These are phyloP conservation scores for Botryosphaeria dothidea DNA, from an alignment of 2,329 filamentous ascomycete genomes.

Conservation along the genomic window DNA sequence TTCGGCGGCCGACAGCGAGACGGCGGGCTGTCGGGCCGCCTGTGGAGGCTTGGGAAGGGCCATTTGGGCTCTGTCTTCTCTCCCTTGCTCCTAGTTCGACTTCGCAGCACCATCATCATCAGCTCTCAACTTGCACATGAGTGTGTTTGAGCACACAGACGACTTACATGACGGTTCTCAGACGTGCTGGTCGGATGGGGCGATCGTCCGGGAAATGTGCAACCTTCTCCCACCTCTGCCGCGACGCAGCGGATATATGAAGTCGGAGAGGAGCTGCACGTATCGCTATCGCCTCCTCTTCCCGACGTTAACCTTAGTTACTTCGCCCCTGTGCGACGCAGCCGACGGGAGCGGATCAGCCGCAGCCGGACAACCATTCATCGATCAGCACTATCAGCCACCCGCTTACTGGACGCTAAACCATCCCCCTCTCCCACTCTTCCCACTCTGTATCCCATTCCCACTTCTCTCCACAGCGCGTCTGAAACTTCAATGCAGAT, in stretches of 20 bases:
- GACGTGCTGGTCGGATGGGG: neutral
- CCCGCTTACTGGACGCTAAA: slow-evolving; percentile 8
- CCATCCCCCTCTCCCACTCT: neutral
- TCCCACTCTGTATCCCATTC: slow-evolving; percentile 16
- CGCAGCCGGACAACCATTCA: slow-evolving; percentile 6
- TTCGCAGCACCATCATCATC: neutral
- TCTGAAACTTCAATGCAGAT: neutral
- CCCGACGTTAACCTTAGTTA: neutral
- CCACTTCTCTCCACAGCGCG: slow-evolving; percentile 11
- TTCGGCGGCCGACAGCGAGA: slow-evolving; percentile 29
- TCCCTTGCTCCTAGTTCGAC: neutral
- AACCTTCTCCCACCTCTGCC: neutral
- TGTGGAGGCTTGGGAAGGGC: slow-evolving; percentile 10
- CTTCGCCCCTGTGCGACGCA: neutral
- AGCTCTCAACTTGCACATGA: neutral
- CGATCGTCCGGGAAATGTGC: neutral
- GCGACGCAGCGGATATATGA: slow-evolving; percentile 1
- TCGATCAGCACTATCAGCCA: neutral
- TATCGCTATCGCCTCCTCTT: neutral
- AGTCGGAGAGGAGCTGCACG: neutral
- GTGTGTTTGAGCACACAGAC: neutral
- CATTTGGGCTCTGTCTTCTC: neutral
- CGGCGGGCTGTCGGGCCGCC: slow-evolving; percentile 6
- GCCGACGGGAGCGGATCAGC: neutral
- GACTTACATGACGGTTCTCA: neutral